A percentile compares a stretch with the other conserved stretches of the same genome.
These are phyloP conservation scores for Sisymbrium irio DNA, from an alignment of 345 rosid genomes.

Conservation along the genomic window DNA sequence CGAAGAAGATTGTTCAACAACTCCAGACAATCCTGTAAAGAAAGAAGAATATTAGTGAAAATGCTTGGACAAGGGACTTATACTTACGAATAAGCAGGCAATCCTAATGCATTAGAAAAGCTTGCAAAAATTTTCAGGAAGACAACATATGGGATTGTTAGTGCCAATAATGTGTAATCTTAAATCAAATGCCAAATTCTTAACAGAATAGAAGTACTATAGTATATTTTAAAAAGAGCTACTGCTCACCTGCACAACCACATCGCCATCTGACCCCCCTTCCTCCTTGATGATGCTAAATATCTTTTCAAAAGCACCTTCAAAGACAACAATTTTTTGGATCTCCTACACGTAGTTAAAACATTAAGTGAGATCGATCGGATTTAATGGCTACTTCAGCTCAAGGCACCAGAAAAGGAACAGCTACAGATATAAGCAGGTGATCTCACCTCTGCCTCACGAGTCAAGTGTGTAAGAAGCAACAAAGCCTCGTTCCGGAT, in stretches of 20 bases:
- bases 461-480: slow-evolving; percentile 91
- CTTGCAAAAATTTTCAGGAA: not conserved
- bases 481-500: slow-evolving; percentile 93
- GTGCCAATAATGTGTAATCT: not conserved
- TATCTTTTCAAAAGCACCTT: slow-evolving; percentile 95
- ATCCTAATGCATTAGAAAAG: not conserved
- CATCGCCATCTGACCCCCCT: slow-evolving; percentile 98
- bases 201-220: not conserved
- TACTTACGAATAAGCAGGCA: slow-evolving; percentile 3
- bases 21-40: slow-evolving; percentile 82
- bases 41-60: not conserved
- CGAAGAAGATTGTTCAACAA: slow-evolving; percentile 90
- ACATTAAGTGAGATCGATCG: slow-evolving; percentile 15
- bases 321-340: slow-evolving; percentile 97
- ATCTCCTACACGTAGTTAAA: slow-evolving; percentile 61
- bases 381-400: not conserved
- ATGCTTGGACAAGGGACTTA: slow-evolving; percentile 4
- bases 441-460: slow-evolving; percentile 84
- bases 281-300: slow-evolving; percentile 94
- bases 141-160: not conserved
- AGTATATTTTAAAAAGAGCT: not conserved
- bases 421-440: slow-evolving; percentile 20
- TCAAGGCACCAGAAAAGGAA: not conserved
- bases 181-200: not conserved
- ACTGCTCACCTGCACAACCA: slow-evolving; percentile 86